Evolutionary conservation across 371 early-diverging fungal genomes (phyloP).

Genomic region (Syncephalastrum contaminatum): DNA sequence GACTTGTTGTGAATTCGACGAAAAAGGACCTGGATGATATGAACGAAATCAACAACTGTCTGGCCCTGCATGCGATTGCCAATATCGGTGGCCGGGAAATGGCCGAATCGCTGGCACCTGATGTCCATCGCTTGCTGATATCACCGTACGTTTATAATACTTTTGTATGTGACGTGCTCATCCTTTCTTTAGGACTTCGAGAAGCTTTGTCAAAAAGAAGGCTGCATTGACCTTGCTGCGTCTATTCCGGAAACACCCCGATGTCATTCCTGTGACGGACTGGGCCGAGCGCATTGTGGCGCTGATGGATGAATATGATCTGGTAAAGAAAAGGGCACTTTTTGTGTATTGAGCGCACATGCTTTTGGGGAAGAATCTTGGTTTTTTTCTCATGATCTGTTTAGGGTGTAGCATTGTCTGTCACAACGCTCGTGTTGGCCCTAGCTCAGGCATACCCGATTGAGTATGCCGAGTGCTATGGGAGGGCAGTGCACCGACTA

Average conservation of each 20-base stretch:
- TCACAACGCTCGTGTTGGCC: slow-evolving; percentile 81
- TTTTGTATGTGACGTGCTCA: background rate
- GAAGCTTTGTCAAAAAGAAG: slow-evolving; percentile 93
- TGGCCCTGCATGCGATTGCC: slow-evolving; percentile 94
- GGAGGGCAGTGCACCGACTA: slow-evolving; percentile 76
- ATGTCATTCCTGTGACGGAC: slow-evolving; percentile 82
- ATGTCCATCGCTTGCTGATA: slow-evolving; percentile 83
- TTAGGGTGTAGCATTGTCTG: slow-evolving; percentile 86
- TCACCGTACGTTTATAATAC: slow-evolving; percentile 63
- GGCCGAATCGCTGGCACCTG: slow-evolving; percentile 81
- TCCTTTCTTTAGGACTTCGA: slow-evolving; percentile 53
- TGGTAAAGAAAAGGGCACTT: slow-evolving; percentile 46
- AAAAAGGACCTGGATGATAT: slow-evolving; percentile 86
- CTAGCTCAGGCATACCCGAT: slow-evolving; percentile 88
- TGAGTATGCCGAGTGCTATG: slow-evolving; percentile 71
- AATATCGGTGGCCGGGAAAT: slow-evolving; percentile 92
- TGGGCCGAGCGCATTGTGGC: slow-evolving; percentile 86
- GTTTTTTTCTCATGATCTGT: background rate
- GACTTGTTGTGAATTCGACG: slow-evolving; percentile 84
- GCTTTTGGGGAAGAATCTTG: background rate
- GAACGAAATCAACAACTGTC: slow-evolving; percentile 87
- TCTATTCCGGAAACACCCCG: slow-evolving; percentile 87
- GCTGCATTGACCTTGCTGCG: slow-evolving; percentile 91
- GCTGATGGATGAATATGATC: slow-evolving; percentile 84
- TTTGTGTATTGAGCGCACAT: slow-evolving; percentile 3